A percentile compares a stretch with the other conserved stretches of the same genome.
Evolutionary conservation across 768 basidiomycete genomes (phyloP).

Genomic region (Hortiboletus campestris): DNA sequence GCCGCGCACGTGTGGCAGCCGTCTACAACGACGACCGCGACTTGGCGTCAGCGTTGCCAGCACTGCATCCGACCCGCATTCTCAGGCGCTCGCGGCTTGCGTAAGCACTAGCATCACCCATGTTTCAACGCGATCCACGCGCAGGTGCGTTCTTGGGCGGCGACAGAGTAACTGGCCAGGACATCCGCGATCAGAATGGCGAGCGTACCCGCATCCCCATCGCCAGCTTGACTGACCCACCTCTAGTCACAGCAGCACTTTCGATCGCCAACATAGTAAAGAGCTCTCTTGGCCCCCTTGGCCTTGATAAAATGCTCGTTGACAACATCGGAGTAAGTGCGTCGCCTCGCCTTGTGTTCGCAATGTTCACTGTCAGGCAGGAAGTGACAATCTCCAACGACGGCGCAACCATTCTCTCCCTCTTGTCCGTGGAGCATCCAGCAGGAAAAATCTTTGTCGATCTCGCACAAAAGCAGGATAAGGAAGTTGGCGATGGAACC

Average conservation of each 20-base stretch:
- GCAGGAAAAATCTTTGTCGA: conserved; percentile 97
- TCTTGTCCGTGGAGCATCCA: conserved; percentile 93
- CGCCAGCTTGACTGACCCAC: neutral
- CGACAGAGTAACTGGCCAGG: conserved; percentile 90
- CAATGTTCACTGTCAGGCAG: conserved; percentile 40
- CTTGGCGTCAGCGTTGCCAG: neutral
- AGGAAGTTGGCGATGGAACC: conserved; percentile 98
- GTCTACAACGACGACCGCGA: conserved; percentile 4
- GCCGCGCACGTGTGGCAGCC: conserved; percentile 2
- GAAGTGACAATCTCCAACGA: conserved; percentile 99
- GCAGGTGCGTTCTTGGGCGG: conserved; percentile 94
- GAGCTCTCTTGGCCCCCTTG: conserved; percentile 92
- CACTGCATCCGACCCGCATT: conserved; percentile 10
- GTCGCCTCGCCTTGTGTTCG: neutral
- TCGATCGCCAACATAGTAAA: conserved; percentile 98
- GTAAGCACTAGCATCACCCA: conserved; percentile 32
- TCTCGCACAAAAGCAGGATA: conserved; percentile 98
- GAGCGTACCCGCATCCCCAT: conserved; percentile 5
- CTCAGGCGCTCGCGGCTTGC: conserved; percentile 12
- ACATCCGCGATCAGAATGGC: conserved; percentile 98
- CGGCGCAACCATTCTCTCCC: conserved; percentile 95
- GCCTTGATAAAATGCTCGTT: conserved; percentile 95
- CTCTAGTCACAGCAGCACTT: conserved; percentile 86
- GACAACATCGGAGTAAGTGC: conserved; percentile 90
- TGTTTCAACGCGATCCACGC: conserved; percentile 90